Percentiles rank a stretch among this genome's conserved stretches.
Evolutionary conservation across 345 rosid genomes (phyloP).

Genomic region (Barbarea vulgaris): DNA sequence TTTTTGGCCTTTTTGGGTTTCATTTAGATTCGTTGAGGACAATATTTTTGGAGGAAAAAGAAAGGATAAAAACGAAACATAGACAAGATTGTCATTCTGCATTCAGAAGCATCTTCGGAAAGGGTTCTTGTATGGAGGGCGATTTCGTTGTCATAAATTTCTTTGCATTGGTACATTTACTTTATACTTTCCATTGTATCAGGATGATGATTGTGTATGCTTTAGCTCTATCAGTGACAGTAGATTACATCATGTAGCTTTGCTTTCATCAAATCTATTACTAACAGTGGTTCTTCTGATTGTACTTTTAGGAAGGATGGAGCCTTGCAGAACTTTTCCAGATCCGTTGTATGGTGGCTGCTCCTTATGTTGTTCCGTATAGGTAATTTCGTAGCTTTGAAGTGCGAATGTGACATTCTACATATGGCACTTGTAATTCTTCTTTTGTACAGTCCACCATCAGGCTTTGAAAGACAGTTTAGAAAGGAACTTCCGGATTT

Average conservation of each 20-base stretch:
- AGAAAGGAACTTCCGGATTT: constrained; percentile 59
- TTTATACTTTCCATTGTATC: not conserved
- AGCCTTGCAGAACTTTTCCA: constrained; percentile 82
- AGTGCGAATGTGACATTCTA: not conserved
- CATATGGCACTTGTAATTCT: not conserved
- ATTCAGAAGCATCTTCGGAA: constrained; percentile 57
- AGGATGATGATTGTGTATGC: not conserved
- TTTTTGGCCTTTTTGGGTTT: not conserved
- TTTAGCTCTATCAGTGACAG: constrained; percentile 15
- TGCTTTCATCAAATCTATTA: no score
- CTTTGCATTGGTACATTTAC: constrained; percentile 74
- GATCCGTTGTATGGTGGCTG: constrained; percentile 72
- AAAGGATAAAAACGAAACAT: constrained; percentile 51
- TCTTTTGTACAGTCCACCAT: constrained; percentile 64
- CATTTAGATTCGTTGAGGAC: constrained; percentile 40
- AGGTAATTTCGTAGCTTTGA: constrained; percentile 50
- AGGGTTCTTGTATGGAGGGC: constrained; percentile 48
- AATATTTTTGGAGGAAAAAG: constrained; percentile 46
- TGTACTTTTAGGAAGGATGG: constrained; percentile 81
- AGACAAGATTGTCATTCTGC: constrained; percentile 66
- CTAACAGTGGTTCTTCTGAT: not conserved
- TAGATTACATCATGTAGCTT: not conserved
- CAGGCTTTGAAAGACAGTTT: constrained; percentile 71
- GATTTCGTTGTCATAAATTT: constrained; percentile 81
- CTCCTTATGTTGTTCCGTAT: constrained; percentile 95